These are phyloP conservation scores for Anthostomella pinea DNA, from an alignment of 2,329 filamentous ascomycete species.

Conservation along the genomic window DNA sequence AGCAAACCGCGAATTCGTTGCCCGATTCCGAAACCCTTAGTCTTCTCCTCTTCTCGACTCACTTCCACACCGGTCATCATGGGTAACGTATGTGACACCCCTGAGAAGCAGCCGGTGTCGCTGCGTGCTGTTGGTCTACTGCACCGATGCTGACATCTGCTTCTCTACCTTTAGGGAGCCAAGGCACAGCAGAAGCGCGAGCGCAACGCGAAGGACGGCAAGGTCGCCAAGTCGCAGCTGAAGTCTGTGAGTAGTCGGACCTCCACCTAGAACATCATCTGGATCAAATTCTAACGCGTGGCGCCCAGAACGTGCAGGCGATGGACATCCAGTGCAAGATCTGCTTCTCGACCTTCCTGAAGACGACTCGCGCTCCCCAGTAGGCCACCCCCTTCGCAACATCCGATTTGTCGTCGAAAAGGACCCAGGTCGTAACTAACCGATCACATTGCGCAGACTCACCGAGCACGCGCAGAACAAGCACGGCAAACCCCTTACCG, in stretches of 20 bases:
- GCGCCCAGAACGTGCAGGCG: slow-evolving; percentile 63
- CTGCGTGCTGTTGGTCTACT: no score
- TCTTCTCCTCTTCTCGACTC: not conserved
- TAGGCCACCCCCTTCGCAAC: no score
- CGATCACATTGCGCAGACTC: slow-evolving; percentile 57
- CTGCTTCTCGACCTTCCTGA: slow-evolving; percentile 77
- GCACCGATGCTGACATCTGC: slow-evolving; percentile 9
- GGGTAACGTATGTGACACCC: slow-evolving; percentile 21
- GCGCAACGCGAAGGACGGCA: slow-evolving; percentile 63
- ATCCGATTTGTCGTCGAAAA: no score
- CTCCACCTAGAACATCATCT: not conserved
- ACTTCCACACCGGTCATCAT: slow-evolving; percentile 9
- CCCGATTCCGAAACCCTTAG: no score
- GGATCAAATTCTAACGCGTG: not conserved
- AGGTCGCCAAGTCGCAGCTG: slow-evolving; percentile 63
- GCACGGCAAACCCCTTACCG: slow-evolving; percentile 68
- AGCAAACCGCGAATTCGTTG: no score
- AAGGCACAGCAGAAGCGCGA: slow-evolving; percentile 71
- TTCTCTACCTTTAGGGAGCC: slow-evolving; percentile 48
- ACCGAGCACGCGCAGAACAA: slow-evolving; percentile 72
- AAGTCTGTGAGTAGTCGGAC: slow-evolving; percentile 53
- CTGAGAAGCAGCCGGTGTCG: no score
- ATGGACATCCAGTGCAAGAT: slow-evolving; percentile 74
- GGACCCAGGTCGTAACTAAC: no score
- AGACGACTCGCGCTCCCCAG: slow-evolving; percentile 72